Conservation (phyloP, 1,139 yeast genomes). For the Hyphopichia wangnamkhiaoensis region DNA sequence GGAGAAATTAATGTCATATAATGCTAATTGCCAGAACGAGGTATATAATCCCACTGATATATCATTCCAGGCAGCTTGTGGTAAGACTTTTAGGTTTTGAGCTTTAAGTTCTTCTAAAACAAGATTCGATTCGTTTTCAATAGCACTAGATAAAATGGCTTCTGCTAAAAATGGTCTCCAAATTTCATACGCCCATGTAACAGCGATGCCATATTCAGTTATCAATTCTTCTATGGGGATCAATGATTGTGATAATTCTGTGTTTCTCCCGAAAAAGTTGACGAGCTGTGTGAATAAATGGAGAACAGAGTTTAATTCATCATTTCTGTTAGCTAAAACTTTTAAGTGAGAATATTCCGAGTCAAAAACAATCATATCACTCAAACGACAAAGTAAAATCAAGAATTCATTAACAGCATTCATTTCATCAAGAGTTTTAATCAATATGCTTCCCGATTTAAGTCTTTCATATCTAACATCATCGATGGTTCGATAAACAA, state of each 20-base stretch:
- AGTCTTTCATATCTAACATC: conserved; percentile 52
- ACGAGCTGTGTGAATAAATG: conserved; percentile 65
- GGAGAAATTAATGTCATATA: conserved; percentile 72
- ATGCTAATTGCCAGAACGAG: conserved; percentile 72
- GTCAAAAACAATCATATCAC: conserved; percentile 42
- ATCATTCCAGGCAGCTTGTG: conserved; percentile 26
- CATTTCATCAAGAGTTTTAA: conserved; percentile 47
- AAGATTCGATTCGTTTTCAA: conserved; percentile 13
- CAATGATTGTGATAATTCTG: conserved; percentile 38
- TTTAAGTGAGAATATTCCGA: conserved; percentile 60
- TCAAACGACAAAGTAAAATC: conserved; percentile 58
- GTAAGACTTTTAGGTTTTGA: conserved; percentile 7
- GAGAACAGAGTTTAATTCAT: conserved; percentile 66
- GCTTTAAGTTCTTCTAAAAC: conserved; percentile 16
- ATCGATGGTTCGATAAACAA: conserved; percentile 63
- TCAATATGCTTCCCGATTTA: conserved; percentile 54
- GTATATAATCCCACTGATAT: conserved; percentile 51
- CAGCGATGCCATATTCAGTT: conserved; percentile 51
- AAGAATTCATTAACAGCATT: conserved; percentile 63
- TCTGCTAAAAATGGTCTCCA: conserved; percentile 61
- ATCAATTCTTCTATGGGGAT: conserved; percentile 50
- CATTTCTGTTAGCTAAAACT: conserved; percentile 68
- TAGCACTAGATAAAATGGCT: conserved; percentile 14
- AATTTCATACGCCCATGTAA: conserved; percentile 73
- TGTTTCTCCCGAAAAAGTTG: conserved; percentile 47